phyloP scores from a whole-genome alignment of 2,329 filamentous ascomycete genomes.

The Chrysosphaeria jannelii region DNA sequence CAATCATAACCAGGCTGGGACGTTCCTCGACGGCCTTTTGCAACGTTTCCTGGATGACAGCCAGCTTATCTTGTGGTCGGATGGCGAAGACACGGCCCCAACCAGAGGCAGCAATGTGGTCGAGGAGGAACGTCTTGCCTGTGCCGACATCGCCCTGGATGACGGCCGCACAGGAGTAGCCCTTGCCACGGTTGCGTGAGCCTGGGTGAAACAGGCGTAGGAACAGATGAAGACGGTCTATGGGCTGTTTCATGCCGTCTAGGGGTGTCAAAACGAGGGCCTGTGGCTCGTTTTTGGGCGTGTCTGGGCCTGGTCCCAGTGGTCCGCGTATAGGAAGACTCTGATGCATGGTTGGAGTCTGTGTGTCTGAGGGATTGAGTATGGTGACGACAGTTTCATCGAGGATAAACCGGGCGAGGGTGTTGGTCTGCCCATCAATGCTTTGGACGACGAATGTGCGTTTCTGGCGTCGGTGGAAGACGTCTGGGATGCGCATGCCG shows the following conservation, averaged over 20 bases:
- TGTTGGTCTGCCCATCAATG: constrained; percentile 20
- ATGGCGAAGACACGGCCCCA: constrained; percentile 43
- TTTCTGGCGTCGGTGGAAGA: constrained; percentile 22
- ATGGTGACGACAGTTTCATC: constrained; percentile 7
- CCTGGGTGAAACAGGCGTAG: constrained; percentile 12
- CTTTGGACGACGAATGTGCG: constrained; percentile 26
- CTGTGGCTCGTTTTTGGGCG: too few relatives aligned
- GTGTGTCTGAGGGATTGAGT: not conserved
- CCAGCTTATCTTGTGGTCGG: constrained; percentile 21
- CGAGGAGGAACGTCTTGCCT: constrained; percentile 50
- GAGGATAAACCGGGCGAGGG: constrained; percentile 13
- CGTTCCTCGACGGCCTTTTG: constrained; percentile 34
- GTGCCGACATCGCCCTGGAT: constrained; percentile 62
- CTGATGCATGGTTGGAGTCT: not conserved
- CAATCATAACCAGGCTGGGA: constrained; percentile 53
- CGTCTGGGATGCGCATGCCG: constrained; percentile 38
- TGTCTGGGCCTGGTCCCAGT: too few relatives aligned
- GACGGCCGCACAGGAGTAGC: constrained; percentile 24
- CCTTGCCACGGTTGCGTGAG: constrained; percentile 5
- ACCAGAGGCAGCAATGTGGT: constrained; percentile 30
- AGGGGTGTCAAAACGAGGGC: constrained; percentile 17
- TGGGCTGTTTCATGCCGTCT: constrained; percentile 34
- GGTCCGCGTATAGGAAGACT: too few relatives aligned
- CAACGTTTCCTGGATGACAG: constrained; percentile 35
- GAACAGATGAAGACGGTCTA: constrained; percentile 33